Base-by-base conservation (phyloP, 75 land plant species). In the Picea glauca region DNA sequence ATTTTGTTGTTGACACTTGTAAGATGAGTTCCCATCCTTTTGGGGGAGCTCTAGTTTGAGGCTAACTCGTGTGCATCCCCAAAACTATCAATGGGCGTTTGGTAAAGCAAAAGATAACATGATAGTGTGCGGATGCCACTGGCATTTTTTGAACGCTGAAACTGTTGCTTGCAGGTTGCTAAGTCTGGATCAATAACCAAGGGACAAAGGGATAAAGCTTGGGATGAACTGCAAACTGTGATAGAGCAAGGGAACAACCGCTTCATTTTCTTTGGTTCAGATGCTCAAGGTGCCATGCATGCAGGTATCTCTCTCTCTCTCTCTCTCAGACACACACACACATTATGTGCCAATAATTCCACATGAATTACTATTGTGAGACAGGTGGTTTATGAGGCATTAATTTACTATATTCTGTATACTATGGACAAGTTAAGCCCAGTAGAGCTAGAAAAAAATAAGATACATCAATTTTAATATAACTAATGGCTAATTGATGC, bases 81-180 rank as follows among this genome's bases (percentile, higher is more conserved):
- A 3, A 33, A 13, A 13, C 13, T 33, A 35, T 66, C 20, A 15
- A 33, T 33, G 8, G 35, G 13, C 12, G 15, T 66, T 66, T 66
- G 40, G 40, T 66, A 32, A n/a, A 66, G 35, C 15, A 17, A 26
- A 15, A 33, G 70, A 33, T 32, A 66, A 66, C 20, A 66, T 5
- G 18, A 65, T 50, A 50, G 12, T 9, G 56, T 50, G 56, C 9
- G 56, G 12, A 50, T 50, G 56, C 12, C 11, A 50, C 12, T 50
- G 56, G 56, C 56, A 9, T 50, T 50, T 40, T 50, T 50, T 50
- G 56, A 50, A 50, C 11, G 56, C 56, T 50, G 56, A 50, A 50
- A 50, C 56, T 50, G 56, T 50, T 50, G 56, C 20, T 74, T 57
- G 76, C 59, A 74, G 76, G 35, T 74, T 56, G 76, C 76, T 74